Base-by-base conservation (phyloP, 2,329 filamentous ascomycete species). In the Colletotrichum sp. region DNA sequence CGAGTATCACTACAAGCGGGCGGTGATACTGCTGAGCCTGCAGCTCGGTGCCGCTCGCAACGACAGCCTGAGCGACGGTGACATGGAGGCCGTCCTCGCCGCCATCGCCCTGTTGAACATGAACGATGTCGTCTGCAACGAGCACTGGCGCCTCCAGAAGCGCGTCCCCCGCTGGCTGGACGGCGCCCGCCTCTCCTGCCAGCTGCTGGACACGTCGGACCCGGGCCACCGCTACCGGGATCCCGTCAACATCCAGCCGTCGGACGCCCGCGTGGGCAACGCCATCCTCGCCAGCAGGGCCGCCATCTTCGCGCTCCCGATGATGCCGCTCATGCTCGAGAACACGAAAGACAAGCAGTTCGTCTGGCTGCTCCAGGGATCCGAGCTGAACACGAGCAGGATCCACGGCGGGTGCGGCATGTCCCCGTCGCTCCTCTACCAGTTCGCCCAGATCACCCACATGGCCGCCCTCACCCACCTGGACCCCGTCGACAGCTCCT, bases 401-500 rank as follows among this genome's bases (percentile, higher is more conserved):
- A 85, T 87, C 6, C 85, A 87, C 61, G 85, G 85, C 11, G 85
- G 84, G 0, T 87, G 85, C 63, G 85, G 85, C 12, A 86, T 86
- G 71, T 86, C 85, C 0, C 85, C 84, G 68, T 84, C 82, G 55
- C 78, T 87, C 6, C 80, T 87, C 27, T 82, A 86, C 63, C 80
- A 79, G 13, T 80, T 86, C 57, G 83, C 83, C 55, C 84, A 85
- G 60, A 82, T 86, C 36, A 85, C 85, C 6, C 84, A 83, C 69
- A 81, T 83, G 44, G 80, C 84, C 25, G 81, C 84, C 6, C 80
- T 82, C 13, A 66, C 85, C 32, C 78, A 81, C 6, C 27, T 15
- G 4, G 28, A 76, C 4, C 74, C 74, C 57, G 5, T 34, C 16
- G 27, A 65, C 27, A 36, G 22, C 19, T 71, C 68, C 16, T 74